A percentile compares a stretch with the other conserved stretches of the same genome.
Conservation (phyloP, 1,139 yeast genomes). For the Sugiyamaella pinicola region DNA sequence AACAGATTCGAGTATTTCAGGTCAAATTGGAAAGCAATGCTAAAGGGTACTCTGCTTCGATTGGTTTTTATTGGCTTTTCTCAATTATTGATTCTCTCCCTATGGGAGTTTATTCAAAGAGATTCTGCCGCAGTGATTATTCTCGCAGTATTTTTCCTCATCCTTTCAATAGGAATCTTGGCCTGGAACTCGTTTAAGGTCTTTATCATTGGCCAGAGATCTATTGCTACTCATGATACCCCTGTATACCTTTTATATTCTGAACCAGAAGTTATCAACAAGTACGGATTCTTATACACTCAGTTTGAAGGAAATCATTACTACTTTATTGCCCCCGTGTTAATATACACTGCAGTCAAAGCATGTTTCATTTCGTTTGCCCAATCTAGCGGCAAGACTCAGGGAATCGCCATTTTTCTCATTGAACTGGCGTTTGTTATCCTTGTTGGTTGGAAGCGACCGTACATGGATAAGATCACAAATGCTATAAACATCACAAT, state of each 20-base stretch:
- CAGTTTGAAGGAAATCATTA: slow-evolving; percentile 84
- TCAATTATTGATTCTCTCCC: slow-evolving; percentile 72
- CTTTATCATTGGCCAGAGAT: slow-evolving; percentile 65
- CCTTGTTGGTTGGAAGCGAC: slow-evolving; percentile 68
- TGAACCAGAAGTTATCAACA: slow-evolving; percentile 73
- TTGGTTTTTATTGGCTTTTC: slow-evolving; percentile 60
- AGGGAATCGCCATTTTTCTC: slow-evolving; percentile 74
- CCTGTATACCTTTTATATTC: slow-evolving; percentile 91
- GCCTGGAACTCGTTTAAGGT: slow-evolving; percentile 75
- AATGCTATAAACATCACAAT: slow-evolving; percentile 86
- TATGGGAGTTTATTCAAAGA: slow-evolving; percentile 85
- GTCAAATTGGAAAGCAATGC: slow-evolving; percentile 70
- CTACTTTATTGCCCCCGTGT: slow-evolving; percentile 69
- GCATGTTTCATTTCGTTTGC: slow-evolving; percentile 84
- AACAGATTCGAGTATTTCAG: slow-evolving; percentile 58
- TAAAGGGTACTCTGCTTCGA: slow-evolving; percentile 87
- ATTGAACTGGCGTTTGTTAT: slow-evolving; percentile 72
- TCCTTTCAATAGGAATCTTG: slow-evolving; percentile 59
- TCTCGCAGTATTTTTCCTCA: slow-evolving; percentile 71
- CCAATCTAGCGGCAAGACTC: slow-evolving; percentile 76
- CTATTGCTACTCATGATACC: slow-evolving; percentile 71
- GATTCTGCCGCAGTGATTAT: slow-evolving; percentile 88
- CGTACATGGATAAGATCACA: slow-evolving; percentile 92
- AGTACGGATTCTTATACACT: slow-evolving; percentile 88
- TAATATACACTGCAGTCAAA: slow-evolving; percentile 68